Evolutionary conservation across 179 eudicot species (phyloP).

Genomic region (Patellifolia procumbens): DNA sequence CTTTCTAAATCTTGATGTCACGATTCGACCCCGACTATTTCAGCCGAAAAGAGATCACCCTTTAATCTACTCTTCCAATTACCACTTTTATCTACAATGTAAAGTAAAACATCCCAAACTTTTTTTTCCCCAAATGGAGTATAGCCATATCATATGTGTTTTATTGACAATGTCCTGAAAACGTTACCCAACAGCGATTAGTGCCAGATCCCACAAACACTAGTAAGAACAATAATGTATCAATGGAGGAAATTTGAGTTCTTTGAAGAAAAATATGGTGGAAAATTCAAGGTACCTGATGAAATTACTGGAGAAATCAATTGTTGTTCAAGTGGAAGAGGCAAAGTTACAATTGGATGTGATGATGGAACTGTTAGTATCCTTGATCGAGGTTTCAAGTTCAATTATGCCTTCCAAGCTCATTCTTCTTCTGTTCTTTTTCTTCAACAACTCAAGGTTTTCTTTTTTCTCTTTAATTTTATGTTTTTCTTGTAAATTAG

Average conservation of each 20-base stretch:
- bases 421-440: conserved; percentile 75
- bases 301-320: conserved; percentile 58
- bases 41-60: too few relatives aligned
- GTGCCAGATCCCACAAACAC: neutral
- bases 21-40: too few relatives aligned
- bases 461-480: neutral
- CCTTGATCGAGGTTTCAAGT: conserved; percentile 90
- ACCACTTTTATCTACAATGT: too few relatives aligned
- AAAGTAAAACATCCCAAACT: too few relatives aligned
- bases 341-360: conserved; percentile 71
- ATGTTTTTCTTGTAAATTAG: neutral
- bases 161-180: too few relatives aligned
- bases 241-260: conserved; percentile 98
- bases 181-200: too few relatives aligned
- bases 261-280: conserved; percentile 79
- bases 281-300: conserved; percentile 61
- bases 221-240: conserved; percentile 50
- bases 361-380: conserved; percentile 70
- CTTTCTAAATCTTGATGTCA: too few relatives aligned
- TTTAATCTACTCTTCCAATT: too few relatives aligned
- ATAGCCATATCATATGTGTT: too few relatives aligned
- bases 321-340: conserved; percentile 86
- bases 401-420: conserved; percentile 74
- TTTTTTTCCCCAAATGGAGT: too few relatives aligned
- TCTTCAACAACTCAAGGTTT: conserved; percentile 93